Evolutionary conservation across 495 filamentous ascomycete genomes (phyloP).

Genomic region (Penicillium maclennaniae): DNA sequence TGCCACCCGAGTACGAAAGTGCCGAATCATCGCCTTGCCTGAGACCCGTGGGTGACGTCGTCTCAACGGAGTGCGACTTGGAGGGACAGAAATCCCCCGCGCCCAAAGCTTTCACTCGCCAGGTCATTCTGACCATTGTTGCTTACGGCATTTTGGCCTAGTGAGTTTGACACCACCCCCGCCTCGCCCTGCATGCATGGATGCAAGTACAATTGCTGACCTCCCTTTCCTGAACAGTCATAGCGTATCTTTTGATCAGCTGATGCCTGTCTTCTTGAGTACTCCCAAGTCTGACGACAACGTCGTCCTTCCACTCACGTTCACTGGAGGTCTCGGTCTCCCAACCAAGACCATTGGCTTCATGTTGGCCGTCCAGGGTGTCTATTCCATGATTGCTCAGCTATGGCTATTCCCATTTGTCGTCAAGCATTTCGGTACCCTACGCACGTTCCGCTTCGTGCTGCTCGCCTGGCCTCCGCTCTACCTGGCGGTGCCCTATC

Average conservation of each 20-base stretch:
- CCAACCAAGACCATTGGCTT: slow-evolving; percentile 78
- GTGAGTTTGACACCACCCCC: slow-evolving; percentile 57
- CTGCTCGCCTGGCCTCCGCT: slow-evolving; percentile 81
- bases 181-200: neutral
- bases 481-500: slow-evolving; percentile 84
- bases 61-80: slow-evolving; percentile 40
- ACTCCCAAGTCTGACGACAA: slow-evolving; percentile 55
- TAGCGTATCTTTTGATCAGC: slow-evolving; percentile 88
- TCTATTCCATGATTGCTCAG: slow-evolving; percentile 81
- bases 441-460: slow-evolving; percentile 75
- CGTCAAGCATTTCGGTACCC: slow-evolving; percentile 64
- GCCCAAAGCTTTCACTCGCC: slow-evolving; percentile 66
- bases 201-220: slow-evolving; percentile 25
- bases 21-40: slow-evolving; percentile 61
- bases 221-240: slow-evolving; percentile 53
- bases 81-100: slow-evolving; percentile 39
- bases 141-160: slow-evolving; percentile 93
- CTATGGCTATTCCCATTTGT: slow-evolving; percentile 77
- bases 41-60: slow-evolving; percentile 36
- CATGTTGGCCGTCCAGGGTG: slow-evolving; percentile 84
- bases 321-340: slow-evolving; percentile 80
- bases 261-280: slow-evolving; percentile 89
- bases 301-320: slow-evolving; percentile 74
- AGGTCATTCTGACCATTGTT: slow-evolving; percentile 78
- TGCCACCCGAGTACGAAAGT: slow-evolving; percentile 61